Base-by-base conservation (phyloP, 2,329 filamentous ascomycete species). In the Exserohilum turcica region DNA sequence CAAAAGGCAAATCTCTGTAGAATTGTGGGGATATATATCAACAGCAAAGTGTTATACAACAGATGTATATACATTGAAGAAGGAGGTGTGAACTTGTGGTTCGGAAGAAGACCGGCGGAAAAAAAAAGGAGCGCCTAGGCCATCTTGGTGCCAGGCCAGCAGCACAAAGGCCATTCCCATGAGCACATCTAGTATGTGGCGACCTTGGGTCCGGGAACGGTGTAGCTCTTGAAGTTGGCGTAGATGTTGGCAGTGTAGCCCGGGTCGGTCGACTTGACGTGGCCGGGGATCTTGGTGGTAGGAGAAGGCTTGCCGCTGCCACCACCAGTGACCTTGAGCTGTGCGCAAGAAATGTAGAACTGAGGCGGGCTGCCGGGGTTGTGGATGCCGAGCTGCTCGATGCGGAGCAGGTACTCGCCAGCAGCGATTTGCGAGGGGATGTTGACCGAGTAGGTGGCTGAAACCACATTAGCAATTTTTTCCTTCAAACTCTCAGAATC, bases 311-410 rank as follows among this genome's bases (percentile, higher is more conserved):
- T 66, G 27, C 62, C 65, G 6, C 52, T 60, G 24, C 71, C 72
- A 6, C 71, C 63, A 4, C 77, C 76, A n/a, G 73, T 74, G 46
- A 81, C 72, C 66, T 78, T 76, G 56, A 82, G 45, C 65, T 81
- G 79, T 1, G 76, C 77, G 64, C 79, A 81, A 5, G 73, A 71
- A 51, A 72, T 68, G 59, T 73, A 75, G 58, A 69, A 71, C 24
- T 71, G 61, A 18, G 60, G 60, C 5, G 47, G 37, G 37, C 48
- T 45, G 19, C 58, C 52, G 5, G 75, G 77, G 58, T 77, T 76
- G 65, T 80, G 78, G 24, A 81, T 73, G 9, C 68, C 79, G 46
- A 81, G 77, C 54, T 80, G 79, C 66, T 82, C 79, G 46, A 78
- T 75, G 19, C 79, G 74, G 32, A 81, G 68, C 15, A 81, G 72